These are phyloP conservation scores for Chytridium lagenaria DNA, from an alignment of 371 early-diverging fungal species.

Conservation along the genomic window DNA sequence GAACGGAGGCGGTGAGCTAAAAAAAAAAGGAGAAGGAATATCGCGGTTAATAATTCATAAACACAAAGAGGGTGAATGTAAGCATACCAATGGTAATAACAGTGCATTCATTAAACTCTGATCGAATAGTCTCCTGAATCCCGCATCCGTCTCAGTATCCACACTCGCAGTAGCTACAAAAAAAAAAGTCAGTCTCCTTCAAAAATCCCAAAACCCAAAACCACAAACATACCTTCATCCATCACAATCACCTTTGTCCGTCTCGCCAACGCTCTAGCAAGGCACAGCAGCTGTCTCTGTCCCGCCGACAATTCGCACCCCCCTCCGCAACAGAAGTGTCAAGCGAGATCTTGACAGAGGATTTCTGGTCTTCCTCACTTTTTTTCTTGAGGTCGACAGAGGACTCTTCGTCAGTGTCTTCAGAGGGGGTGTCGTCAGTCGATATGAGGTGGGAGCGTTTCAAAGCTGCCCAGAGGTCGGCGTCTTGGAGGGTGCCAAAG, in stretches of 20 bases:
- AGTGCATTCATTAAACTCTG: slow-evolving; percentile 67
- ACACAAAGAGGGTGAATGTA: slow-evolving; percentile 64
- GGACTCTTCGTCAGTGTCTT: background rate
- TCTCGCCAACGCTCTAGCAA: slow-evolving; percentile 57
- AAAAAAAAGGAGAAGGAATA: slow-evolving; percentile 22
- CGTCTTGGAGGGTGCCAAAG: slow-evolving; percentile 62
- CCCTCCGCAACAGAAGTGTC: slow-evolving; percentile 44
- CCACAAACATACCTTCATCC: too few species aligned
- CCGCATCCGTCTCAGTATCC: slow-evolving; percentile 71
- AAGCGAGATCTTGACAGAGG: slow-evolving; percentile 30
- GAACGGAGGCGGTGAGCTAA: slow-evolving; percentile 31
- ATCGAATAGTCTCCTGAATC: slow-evolving; percentile 72
- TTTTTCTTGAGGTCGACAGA: background rate
- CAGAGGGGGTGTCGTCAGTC: slow-evolving; percentile 6
- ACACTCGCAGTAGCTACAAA: slow-evolving; percentile 65
- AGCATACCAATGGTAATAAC: slow-evolving; percentile 66
- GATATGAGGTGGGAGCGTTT: slow-evolving; percentile 61
- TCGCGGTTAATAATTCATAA: too few species aligned
- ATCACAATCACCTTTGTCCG: slow-evolving; percentile 53
- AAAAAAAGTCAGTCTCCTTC: too few species aligned
- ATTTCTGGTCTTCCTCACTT: background rate
- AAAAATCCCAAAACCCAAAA: too few species aligned
- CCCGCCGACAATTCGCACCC: slow-evolving; percentile 55
- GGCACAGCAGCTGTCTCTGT: slow-evolving; percentile 59
- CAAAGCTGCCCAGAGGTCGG: slow-evolving; percentile 66